Conservation (phyloP, 1,284 basidiomycete genomes). For the Mycena sp. region DNA sequence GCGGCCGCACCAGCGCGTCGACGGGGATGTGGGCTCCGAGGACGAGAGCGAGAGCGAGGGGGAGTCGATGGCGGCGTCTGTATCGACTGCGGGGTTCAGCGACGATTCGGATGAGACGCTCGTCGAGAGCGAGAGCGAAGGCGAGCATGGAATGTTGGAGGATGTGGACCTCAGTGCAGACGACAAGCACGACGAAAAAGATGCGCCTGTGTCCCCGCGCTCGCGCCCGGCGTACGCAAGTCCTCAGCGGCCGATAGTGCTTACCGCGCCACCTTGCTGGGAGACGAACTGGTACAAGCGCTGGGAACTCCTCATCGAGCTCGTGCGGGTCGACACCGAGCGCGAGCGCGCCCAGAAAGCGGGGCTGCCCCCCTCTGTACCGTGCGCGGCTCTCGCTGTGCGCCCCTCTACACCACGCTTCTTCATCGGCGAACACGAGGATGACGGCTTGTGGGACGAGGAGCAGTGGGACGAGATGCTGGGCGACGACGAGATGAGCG, state of each 20-base stretch:
- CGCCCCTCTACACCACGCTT: conserved; percentile 19
- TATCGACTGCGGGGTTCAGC: conserved; percentile 35
- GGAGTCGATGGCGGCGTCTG: conserved; percentile 45
- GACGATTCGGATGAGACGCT: conserved; percentile 58
- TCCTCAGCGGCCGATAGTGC: background rate
- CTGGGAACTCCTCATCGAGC: conserved; percentile 47
- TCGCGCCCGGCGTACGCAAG: background rate
- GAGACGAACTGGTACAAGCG: conserved; percentile 47
- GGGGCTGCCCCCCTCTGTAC: background rate
- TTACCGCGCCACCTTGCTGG: conserved; percentile 35
- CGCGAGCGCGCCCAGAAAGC: conserved; percentile 15
- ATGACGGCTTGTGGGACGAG: conserved; percentile 24
- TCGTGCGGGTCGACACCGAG: conserved; percentile 35
- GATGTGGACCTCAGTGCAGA: conserved; percentile 7
- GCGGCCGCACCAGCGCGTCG: conserved; percentile 1
- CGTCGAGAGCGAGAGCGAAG: conserved; percentile 50
- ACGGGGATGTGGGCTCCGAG: conserved; percentile 18
- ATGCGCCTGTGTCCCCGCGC: background rate
- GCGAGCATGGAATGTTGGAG: background rate
- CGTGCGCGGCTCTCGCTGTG: background rate
- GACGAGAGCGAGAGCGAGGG: conserved; percentile 40
- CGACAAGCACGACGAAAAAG: background rate
- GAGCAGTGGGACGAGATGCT: conserved; percentile 24
- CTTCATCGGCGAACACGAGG: conserved; percentile 25
- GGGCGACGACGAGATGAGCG: conserved; percentile 14